Base-by-base conservation (phyloP, 768 basidiomycete genomes). In the Tulasnella sp. region DNA sequence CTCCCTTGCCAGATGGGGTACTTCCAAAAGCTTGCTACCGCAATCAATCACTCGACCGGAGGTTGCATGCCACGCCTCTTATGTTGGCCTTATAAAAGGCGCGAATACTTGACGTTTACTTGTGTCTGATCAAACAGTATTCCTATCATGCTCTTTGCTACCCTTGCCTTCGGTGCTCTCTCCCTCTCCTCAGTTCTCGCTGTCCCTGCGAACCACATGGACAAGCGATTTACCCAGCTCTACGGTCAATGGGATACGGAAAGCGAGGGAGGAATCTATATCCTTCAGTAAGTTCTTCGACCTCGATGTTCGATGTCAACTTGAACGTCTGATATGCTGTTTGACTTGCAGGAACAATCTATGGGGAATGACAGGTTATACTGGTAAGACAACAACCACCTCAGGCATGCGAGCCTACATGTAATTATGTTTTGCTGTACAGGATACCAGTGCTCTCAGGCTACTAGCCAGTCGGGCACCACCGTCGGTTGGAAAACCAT, bases 211-310 rank as follows among this genome's bases (percentile, higher is more conserved):
- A 34, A 2, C 16, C 27, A 27, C 18, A 19, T 68, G 62, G 62
- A 68, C 31, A 68, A 68, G 34, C 62, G 62, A 27, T 68, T 68
- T 34, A 68, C 62, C 36, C 62, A 68, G 27, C 31, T 68, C 62
- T 68, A 31, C 34, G 75, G 75, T 21, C 75, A 75, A 75, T 75
- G 27, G 21, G 75, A 42, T 31, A 56, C 75, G 52, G 75, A 75
- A 31, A 27, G 2, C 34, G 75, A 75, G 75, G 75, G 75, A 75
- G 52, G 75, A 31, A 44, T 75, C 27, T 75, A 36, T 9, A 34
- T 44, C 44, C 75, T 48, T 34, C 31, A 75, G 75, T 44, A 46
- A 56, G 44, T 31, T 31, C 10, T 48, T 44, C 46, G 3, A 19
- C 31, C 75, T 6, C 44, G 16, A n/a, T 18, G 8, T 34, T 36